These are phyloP conservation scores for Hymenoscyphus infarciens DNA, from an alignment of 2,329 filamentous ascomycete genomes.

Conservation along the genomic window DNA sequence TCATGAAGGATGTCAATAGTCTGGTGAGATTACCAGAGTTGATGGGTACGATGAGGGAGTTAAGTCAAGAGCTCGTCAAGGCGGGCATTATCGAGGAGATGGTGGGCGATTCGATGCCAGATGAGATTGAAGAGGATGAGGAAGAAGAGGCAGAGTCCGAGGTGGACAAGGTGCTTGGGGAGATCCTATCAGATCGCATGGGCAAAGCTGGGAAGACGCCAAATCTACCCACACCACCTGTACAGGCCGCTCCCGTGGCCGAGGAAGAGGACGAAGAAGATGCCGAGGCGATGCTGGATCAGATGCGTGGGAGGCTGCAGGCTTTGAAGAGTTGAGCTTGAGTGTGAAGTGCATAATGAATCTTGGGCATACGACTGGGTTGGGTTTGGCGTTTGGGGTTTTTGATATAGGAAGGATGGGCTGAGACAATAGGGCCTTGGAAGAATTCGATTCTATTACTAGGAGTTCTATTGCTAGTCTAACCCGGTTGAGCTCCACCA, in stretches of 20 bases:
- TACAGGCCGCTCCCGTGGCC: slow-evolving; percentile 49
- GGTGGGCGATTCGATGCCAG: slow-evolving; percentile 81
- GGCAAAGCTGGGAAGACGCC: slow-evolving; percentile 61
- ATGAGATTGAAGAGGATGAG: slow-evolving; percentile 67
- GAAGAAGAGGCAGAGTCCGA: slow-evolving; percentile 76
- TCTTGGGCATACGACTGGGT: background rate
- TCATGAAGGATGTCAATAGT: slow-evolving; percentile 96
- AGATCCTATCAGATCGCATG: slow-evolving; percentile 81
- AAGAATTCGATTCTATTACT: slow-evolving; percentile 2
- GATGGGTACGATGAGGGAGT: slow-evolving; percentile 82
- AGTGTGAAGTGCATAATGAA: background rate
- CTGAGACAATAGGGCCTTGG: background rate
- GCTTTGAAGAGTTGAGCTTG: slow-evolving; percentile 74
- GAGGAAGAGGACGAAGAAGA: slow-evolving; percentile 77
- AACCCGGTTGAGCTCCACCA: background rate
- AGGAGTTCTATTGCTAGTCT: background rate
- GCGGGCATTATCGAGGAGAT: slow-evolving; percentile 98
- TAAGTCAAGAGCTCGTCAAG: slow-evolving; percentile 84
- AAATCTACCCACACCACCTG: slow-evolving; percentile 45
- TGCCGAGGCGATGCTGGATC: slow-evolving; percentile 83
- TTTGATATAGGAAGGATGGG: background rate
- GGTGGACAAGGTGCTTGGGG: slow-evolving; percentile 88
- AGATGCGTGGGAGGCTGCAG: slow-evolving; percentile 90
- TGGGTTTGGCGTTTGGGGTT: slow-evolving; percentile 5
- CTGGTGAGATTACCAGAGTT: slow-evolving; percentile 82